Percentiles rank a stretch among this genome's conserved stretches.
Conservation (phyloP, 805 yeast species). For the Candida adriatica region DNA sequence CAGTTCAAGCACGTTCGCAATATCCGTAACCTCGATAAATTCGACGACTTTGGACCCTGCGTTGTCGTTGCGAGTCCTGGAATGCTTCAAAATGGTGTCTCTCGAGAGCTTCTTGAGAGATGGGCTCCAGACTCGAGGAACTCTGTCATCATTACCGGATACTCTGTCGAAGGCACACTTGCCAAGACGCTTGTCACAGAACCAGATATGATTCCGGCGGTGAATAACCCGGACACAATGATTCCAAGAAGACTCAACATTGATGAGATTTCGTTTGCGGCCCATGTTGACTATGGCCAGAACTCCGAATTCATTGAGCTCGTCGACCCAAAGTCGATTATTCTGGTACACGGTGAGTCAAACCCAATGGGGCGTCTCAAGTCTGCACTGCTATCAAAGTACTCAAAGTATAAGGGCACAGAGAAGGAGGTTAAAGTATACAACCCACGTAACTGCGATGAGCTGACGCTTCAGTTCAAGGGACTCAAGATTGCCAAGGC, state of each 20-base stretch:
- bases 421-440: conserved; percentile 86
- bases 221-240: conserved; percentile 69
- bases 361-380: conserved; percentile 98
- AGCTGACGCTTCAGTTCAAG: conserved; percentile 65
- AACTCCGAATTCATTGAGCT: conserved; percentile 86
- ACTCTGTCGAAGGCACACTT: conserved; percentile 97
- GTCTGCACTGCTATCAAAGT: conserved; percentile 85
- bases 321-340: conserved; percentile 78
- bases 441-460: conserved; percentile 89
- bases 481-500: conserved; percentile 82
- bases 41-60: conserved; percentile 92
- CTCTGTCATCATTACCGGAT: conserved; percentile 85
- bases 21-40: conserved; percentile 69
- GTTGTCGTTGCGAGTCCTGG: conserved; percentile 98
- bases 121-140: conserved; percentile 98
- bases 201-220: conserved; percentile 84
- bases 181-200: conserved; percentile 85
- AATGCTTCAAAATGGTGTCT: conserved; percentile 94
- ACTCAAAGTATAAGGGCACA: conserved; percentile 72
- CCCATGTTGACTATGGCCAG: conserved; percentile 95
- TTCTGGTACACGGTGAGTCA: conserved; percentile 94
- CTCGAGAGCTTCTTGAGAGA: conserved; percentile 82
- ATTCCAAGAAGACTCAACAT: conserved; percentile 83
- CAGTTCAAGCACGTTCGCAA: conserved; percentile 80
- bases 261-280: conserved; percentile 98